Percentiles rank a stretch among this genome's conserved stretches.
These are phyloP conservation scores for Amaranthus tricolor DNA, from an alignment of 179 eudicot species.

Conservation along the genomic window DNA sequence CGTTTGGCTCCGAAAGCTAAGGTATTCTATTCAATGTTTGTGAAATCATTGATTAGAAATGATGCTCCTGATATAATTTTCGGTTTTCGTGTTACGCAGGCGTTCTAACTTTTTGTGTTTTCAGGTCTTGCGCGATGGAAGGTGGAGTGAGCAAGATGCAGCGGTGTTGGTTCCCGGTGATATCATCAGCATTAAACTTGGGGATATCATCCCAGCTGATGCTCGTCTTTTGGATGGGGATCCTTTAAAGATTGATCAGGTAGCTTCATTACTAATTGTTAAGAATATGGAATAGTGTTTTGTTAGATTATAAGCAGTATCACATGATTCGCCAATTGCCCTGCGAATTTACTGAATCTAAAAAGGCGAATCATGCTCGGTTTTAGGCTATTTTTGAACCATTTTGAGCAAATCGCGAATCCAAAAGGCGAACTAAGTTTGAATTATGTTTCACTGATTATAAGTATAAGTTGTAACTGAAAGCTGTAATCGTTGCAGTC, in stretches of 20 bases:
- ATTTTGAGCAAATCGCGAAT: too few species aligned
- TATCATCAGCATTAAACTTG: slow-evolving; percentile 72
- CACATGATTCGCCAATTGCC: too few species aligned
- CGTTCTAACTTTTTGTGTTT: slow-evolving; percentile 8
- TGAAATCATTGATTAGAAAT: background rate
- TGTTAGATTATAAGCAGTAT: too few species aligned
- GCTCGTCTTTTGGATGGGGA: slow-evolving; percentile 92
- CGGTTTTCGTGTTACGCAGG: background rate
- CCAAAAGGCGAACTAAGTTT: too few species aligned
- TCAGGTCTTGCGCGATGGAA: slow-evolving; percentile 75
- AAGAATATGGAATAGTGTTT: background rate
- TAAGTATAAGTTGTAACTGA: background rate
- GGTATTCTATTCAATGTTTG: slow-evolving; percentile 32
- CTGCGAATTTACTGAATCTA: too few species aligned
- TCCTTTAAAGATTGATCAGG: slow-evolving; percentile 92
- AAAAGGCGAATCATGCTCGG: too few species aligned
- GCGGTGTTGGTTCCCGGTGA: slow-evolving; percentile 84
- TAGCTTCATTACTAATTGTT: slow-evolving; percentile 17
- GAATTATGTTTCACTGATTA: too few species aligned
- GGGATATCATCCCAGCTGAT: slow-evolving; percentile 89
- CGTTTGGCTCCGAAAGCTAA: slow-evolving; percentile 93
- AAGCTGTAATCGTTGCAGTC: slow-evolving; percentile 46
- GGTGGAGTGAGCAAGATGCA: slow-evolving; percentile 88
- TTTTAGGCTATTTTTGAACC: too few species aligned
- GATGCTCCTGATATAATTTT: background rate